Evolutionary conservation across 108 stramenopile species (phyloP).

Genomic region (Cyclotella baltica): DNA sequence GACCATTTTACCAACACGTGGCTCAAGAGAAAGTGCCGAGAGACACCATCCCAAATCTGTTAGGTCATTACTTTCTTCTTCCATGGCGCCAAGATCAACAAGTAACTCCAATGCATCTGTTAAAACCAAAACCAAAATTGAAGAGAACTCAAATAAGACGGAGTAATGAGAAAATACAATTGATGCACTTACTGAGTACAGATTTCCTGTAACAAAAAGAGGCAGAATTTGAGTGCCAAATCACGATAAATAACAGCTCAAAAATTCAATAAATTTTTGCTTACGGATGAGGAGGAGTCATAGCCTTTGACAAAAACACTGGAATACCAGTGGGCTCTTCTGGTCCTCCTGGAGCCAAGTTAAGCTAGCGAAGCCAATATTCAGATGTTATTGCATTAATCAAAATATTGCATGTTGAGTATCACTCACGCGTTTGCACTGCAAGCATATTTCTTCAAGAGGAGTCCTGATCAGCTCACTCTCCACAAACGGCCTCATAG

Average conservation of each 20-base stretch:
- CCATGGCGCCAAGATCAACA: constrained; percentile 77
- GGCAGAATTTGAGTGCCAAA: neutral
- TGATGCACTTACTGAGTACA: constrained; percentile 6
- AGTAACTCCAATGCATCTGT: constrained; percentile 77
- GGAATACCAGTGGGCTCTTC: constrained; percentile 77
- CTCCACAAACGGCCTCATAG: constrained; percentile 71
- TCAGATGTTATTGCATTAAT: neutral
- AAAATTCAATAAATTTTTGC: neutral
- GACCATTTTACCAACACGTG: constrained; percentile 79
- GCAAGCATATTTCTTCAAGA: constrained; percentile 78
- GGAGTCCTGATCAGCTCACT: constrained; percentile 82
- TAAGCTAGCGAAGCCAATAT: constrained; percentile 23
- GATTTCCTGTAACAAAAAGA: constrained; percentile 7
- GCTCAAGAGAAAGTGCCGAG: constrained; percentile 66
- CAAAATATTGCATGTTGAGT: neutral
- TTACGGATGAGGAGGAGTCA: constrained; percentile 73
- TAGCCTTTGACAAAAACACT: constrained; percentile 71
- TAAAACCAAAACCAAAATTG: constrained; percentile 33
- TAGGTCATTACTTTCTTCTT: constrained; percentile 77
- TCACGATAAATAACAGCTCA: neutral
- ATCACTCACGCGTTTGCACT: constrained; percentile 54
- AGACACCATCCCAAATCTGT: constrained; percentile 75
- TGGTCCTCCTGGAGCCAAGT: constrained; percentile 68
- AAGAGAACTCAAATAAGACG: neutral
- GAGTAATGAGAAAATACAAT: neutral